A percentile compares a stretch with the other conserved stretches of the same genome.
Conservation (phyloP, 1,139 yeast genomes). For the Yamadazyma membranifaciens region DNA sequence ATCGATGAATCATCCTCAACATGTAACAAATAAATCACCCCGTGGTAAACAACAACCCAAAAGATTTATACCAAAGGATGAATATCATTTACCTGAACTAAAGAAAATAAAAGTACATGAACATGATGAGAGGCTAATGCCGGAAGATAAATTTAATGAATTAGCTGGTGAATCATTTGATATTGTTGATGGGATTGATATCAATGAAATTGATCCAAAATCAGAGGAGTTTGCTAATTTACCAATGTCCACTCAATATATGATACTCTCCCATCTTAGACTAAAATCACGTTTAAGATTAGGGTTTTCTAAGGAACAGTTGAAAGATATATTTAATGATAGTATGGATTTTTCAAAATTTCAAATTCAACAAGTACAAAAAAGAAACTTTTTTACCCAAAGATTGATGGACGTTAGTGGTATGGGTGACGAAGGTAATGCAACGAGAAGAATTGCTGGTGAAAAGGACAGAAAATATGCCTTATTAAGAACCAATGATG, state of each 20-base stretch:
- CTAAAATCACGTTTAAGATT: constrained; percentile 85
- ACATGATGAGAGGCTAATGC: constrained; percentile 70
- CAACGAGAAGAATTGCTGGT: constrained; percentile 72
- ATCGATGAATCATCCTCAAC: constrained; percentile 25
- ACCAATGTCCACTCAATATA: constrained; percentile 85
- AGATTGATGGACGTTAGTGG: constrained; percentile 82
- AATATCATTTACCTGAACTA: constrained; percentile 79
- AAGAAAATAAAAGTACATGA: constrained; percentile 33
- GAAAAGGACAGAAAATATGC: constrained; percentile 78
- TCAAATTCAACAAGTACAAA: constrained; percentile 90
- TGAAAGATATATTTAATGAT: constrained; percentile 76
- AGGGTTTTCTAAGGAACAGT: constrained; percentile 89
- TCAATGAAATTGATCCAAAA: constrained; percentile 67
- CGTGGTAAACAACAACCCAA: constrained; percentile 7
- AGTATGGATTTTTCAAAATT: constrained; percentile 89
- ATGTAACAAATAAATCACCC: constrained; percentile 2
- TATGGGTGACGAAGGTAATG: constrained; percentile 60
- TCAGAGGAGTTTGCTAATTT: constrained; percentile 62
- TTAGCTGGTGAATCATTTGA: constrained; percentile 61
- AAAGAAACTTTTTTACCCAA: constrained; percentile 88
- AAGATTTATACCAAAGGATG: constrained; percentile 55
- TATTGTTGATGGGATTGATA: constrained; percentile 68
- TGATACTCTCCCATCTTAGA: constrained; percentile 79
- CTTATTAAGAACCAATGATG: constrained; percentile 73
- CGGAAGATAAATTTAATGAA: constrained; percentile 68